Base-by-base conservation (phyloP, 1,284 basidiomycete genomes). In the Trametes hirsuta region DNA sequence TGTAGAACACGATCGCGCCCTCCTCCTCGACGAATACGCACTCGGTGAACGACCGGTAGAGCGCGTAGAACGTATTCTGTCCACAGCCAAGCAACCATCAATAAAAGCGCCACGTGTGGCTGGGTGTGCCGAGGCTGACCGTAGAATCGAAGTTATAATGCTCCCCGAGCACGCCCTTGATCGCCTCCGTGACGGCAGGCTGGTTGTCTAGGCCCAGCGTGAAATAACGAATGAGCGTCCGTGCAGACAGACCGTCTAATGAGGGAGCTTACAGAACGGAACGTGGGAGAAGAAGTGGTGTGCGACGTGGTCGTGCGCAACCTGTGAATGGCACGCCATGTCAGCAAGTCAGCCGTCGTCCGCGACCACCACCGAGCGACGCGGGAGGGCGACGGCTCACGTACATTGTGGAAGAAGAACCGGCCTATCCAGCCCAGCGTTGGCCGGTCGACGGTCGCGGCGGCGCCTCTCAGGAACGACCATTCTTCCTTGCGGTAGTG, bases 1-100 rank as follows among this genome's bases (percentile, higher is more conserved):
- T 88, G 80, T 86, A 93, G 76, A 94, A 93, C 21, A 88, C 81
- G 66, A 93, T 82, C 59, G 87, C 84, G 51, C 87, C 89, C 63
- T 87, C 84, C 66, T 91, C 87, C 70, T 93, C 90, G 59, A 93
- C 83, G 76, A 88, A 91, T 70, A 76, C 45, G 66, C 73, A 80
- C 51, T 81, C 71, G 30, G 76, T 77, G 66, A 75, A 75, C 14
- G 75, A 74, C 30, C 74, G 71, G 66, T 72, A 76, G 35, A 76
- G 67, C 9, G 74, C 74, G 50, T 71, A 70, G 66, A 75, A 72
- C 35, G 69, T 67, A 65, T 72, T 69, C 72, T 74, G 66, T 41
- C 40, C 4, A 30, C 30, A 30, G 30, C 30, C 30, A 46, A 14
- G 45, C 47, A 55, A 24, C 42, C 47, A 79, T 71, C 65, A 78